Conservation (phyloP, 768 basidiomycete species). For the Termitomyces sp. region DNA sequence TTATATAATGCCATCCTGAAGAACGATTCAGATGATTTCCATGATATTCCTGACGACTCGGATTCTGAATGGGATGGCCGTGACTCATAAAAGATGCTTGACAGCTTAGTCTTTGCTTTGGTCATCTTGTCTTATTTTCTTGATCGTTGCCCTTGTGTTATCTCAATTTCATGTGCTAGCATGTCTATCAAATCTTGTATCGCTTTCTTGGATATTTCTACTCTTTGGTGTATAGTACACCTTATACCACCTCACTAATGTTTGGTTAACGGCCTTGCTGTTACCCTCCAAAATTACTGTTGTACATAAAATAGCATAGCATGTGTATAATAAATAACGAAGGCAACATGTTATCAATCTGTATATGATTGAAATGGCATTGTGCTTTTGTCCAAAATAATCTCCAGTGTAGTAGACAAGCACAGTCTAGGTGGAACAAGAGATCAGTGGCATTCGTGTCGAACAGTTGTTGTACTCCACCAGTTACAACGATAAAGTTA, state of each 20-base stretch:
- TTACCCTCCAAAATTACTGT: not conserved
- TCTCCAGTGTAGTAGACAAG: not conserved
- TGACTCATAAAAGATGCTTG: not conserved
- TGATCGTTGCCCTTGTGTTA: not conserved
- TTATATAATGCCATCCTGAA: not conserved
- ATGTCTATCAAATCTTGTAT: not conserved
- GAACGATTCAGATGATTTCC: not conserved
- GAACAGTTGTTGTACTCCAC: too few relatives aligned
- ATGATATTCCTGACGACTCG: not conserved
- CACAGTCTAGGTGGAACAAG: too few relatives aligned
- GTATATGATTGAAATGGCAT: not conserved
- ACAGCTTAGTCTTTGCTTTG: too few relatives aligned
- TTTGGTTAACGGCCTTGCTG: not conserved
- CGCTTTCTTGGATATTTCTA: not conserved
- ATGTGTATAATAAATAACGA: not conserved
- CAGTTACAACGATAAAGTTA: too few relatives aligned
- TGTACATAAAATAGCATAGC: not conserved
- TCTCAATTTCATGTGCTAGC: not conserved
- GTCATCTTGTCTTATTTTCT: not conserved
- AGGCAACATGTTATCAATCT: not conserved
- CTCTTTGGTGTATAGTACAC: not conserved
- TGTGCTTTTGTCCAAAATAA: not conserved
- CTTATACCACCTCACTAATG: not conserved
- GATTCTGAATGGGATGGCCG: not conserved
- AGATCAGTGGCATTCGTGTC: not conserved